phyloP scores from a whole-genome alignment of 1,139 yeast species.

The Eremothecium sinecaudum region DNA sequence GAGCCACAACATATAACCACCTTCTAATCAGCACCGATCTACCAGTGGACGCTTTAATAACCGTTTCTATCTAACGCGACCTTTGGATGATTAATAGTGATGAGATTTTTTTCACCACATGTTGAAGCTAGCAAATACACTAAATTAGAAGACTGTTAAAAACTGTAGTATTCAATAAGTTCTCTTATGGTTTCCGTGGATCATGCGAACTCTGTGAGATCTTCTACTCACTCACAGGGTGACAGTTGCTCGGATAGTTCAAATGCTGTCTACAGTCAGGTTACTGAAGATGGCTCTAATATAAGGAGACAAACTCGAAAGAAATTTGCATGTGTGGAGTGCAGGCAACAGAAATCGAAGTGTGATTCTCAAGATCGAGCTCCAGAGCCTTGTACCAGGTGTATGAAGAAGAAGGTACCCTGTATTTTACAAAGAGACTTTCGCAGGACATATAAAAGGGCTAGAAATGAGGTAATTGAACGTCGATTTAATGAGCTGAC shows the following conservation, averaged over 20 bases:
- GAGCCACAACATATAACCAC: no score
- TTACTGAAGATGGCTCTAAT: background rate
- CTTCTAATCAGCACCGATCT: no score
- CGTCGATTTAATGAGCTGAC: conserved; percentile 64
- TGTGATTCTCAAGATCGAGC: conserved; percentile 77
- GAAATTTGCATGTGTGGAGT: conserved; percentile 86
- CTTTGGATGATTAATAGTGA: no score
- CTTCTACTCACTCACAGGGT: conserved; percentile 1
- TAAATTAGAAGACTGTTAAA: no score
- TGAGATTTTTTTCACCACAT: no score
- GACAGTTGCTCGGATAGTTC: background rate
- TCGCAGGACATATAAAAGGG: conserved; percentile 81
- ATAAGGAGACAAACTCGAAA: conserved; percentile 7
- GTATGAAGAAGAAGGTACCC: conserved; percentile 55
- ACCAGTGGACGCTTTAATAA: no score
- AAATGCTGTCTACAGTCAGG: background rate
- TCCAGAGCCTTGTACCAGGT: conserved; percentile 79
- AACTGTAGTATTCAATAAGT: no score
- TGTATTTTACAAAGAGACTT: conserved; percentile 75
- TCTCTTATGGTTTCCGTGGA: no score
- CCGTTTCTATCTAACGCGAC: no score
- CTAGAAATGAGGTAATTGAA: conserved; percentile 76
- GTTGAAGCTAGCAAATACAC: no score
- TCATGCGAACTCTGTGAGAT: background rate
- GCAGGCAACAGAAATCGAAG: conserved; percentile 86